Conservation (phyloP, 2,329 filamentous ascomycete species). For the Apiospora kogelbergensis region DNA sequence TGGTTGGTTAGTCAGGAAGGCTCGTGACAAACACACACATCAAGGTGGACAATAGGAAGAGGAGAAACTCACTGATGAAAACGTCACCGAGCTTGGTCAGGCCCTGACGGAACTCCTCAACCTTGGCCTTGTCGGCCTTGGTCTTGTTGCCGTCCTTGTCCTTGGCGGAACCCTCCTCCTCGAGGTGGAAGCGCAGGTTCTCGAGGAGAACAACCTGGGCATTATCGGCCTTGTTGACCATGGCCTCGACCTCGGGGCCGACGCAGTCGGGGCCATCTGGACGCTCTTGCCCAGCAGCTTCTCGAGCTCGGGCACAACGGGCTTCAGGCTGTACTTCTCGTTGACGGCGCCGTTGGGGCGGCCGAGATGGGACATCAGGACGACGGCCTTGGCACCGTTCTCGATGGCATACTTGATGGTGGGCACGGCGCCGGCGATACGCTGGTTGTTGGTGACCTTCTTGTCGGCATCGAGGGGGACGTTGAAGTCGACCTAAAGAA, state of each 20-base stretch:
- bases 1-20: neutral
- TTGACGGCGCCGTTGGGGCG: slow-evolving; percentile 89
- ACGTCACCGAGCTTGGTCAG: slow-evolving; percentile 93
- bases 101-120: slow-evolving; percentile 91
- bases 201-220: slow-evolving; percentile 90
- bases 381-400: slow-evolving; percentile 84
- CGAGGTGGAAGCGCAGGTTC: slow-evolving; percentile 97
- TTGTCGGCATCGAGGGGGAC: slow-evolving; percentile 91
- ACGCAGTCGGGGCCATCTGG: slow-evolving; percentile 88
- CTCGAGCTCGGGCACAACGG: slow-evolving; percentile 88
- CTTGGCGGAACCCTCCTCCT: slow-evolving; percentile 97
- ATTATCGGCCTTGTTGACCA: slow-evolving; percentile 77
- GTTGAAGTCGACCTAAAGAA: slow-evolving; percentile 92
- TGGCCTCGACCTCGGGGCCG: slow-evolving; percentile 84
- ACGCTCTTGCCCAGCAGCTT: slow-evolving; percentile 84
- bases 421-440: slow-evolving; percentile 91
- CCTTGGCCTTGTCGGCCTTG: slow-evolving; percentile 93
- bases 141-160: slow-evolving; percentile 94
- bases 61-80: slow-evolving; percentile 77
- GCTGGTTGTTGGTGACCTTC: slow-evolving; percentile 97
- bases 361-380: slow-evolving; percentile 98
- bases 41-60: too few relatives aligned
- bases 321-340: slow-evolving; percentile 91
- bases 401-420: slow-evolving; percentile 95
- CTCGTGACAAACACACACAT: too few relatives aligned